Base-by-base conservation (phyloP, 257 asterid species). In the Ocimum tenuiflorum region DNA sequence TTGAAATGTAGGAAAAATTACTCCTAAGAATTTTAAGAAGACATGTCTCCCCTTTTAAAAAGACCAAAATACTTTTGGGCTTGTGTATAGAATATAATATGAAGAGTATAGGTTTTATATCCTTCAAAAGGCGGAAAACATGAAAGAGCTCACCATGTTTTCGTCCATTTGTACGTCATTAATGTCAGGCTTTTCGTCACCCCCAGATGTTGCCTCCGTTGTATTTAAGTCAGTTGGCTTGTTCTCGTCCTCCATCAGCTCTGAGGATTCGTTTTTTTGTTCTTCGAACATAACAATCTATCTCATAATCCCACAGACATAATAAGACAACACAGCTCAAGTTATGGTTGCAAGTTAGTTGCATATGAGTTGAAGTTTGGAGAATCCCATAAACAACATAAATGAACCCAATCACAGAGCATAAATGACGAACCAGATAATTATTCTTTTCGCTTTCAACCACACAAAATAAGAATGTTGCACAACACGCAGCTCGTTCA, bases 181-280 rank as follows among this genome's bases (percentile, higher is more conserved):
- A 60, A 91, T 91, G 73, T 91, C 96, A 8, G 98, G 98, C 79
- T 91, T 91, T 72, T 81, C 97, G 17, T 83, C 88, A 27, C 60
- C 69, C 67, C 77, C 79, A 67, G 90, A 77, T 50, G 79, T 82
- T 31, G 63, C 73, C 68, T 75, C 80, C 27, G 11, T 12, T 14
- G 65, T 18, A 53, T 38, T 66, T 38, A 58, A 51, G 27, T 86
- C 97, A 63, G 58, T 71, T 46, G 83, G 76, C 18, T 88, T 79
- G 48, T 78, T 72, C 57, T 91, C 95, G 68, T 86, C 96, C 38
- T 88, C 96, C 39, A 42, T 77, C 75, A 68, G 90, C 74, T 88
- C 96, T 4, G 79, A 75, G 8, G 71, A 67, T 75, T 91, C 96
- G 8, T 70, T 73, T 67, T 81, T 82, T 80, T 82, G 96, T 68